Base-by-base conservation (phyloP, 306 rosid species). In the Cicer bijugum region DNA sequence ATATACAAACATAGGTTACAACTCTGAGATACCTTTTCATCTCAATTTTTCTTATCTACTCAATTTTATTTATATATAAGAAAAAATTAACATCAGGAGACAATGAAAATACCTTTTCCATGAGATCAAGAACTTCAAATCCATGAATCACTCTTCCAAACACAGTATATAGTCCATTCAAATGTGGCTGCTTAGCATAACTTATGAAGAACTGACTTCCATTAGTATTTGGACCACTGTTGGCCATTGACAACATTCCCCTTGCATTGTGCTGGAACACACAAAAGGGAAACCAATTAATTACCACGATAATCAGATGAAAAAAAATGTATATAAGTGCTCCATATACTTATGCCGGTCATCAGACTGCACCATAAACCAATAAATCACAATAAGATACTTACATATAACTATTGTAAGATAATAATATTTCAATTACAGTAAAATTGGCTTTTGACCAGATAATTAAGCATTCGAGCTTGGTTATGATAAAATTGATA, bases 141-240 rank as follows among this genome's bases (percentile, higher is more conserved):
- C 99, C 97, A 81, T 94, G 99, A 60, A 94, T 94, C 7, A 94
- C 99, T 83, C 83, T 83, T 17, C 99, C 99, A 81, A 94, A 91
- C 58, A 91, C 84, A 14, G 97, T 94, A 75, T 94, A 89, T 55
- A 85, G 58, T 28, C 97, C 96, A 80, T 94, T 94, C 71, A 94
- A 82, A 86, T 94, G 99, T 14, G 99, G 97, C 78, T 88, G 96
- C 76, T 94, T 94, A 12, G 93, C 99, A 45, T 88, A 94, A 46
- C 69, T 38, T 69, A 91, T 20, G 83, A 94, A 94, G 88, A 94
- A 94, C 78, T 89, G 99, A 64, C 99, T 94, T 68, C 97, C 96
- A 65, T 91, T 94, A n/a, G 99, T 94, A 75, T 94, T 94, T 17
- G 96, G 97, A 72, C 99, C 97, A 76, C 97, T 91, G 71, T 94